Evolutionary conservation across 2,329 filamentous ascomycete species (phyloP), one percentile per base, ranked within the genome.

Genomic region (Trichophyton simii): DNA sequence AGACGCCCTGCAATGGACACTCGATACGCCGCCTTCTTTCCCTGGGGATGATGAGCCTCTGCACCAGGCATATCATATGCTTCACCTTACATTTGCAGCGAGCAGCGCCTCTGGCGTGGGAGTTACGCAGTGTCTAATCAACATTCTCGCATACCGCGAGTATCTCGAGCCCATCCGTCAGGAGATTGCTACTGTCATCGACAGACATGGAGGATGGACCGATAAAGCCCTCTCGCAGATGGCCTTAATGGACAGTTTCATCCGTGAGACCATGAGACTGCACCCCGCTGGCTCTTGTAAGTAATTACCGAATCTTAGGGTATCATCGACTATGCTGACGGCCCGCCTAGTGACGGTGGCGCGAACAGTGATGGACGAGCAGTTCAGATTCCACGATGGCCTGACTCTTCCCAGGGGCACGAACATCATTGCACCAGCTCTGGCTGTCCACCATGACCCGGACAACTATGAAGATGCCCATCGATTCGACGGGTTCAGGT

Each of bases 401-500:
- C 62, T 59, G 3, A 41, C 50, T 5, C 25, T 68, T 3, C 66
- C 66, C 13, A 60, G 61, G 22, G 65, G 63, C 25, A 64, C 67
- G 0, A 60, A 68, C 36, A 61, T 68, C 1, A 60, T 57, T 22
- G 22, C 62, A 1, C 59, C 61, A 8, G 63, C 65, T 1, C 66
- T 68, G 59, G 65, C 65, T 9, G 58, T 63, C 20, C 44, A 50
- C 44, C 36, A 58, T n/a, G 66, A 71, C n/a, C 58, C 64, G 2
- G 59, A 46, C 9, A n/a, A 65, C 9, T 63, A 62, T 1, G 25
- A 62, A 0, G n/a, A 67, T 20, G 66, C 70, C 2, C 60, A 64
- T 7, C 41, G 34, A 0, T 72, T 69, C 58, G 68, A 72, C 50
- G 63, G 62, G 3, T 66, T 68, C 5, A 66, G 71, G 0, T 67